Base-by-base conservation (phyloP, 1,284 basidiomycete genomes). In the Coniferiporia weirii region DNA sequence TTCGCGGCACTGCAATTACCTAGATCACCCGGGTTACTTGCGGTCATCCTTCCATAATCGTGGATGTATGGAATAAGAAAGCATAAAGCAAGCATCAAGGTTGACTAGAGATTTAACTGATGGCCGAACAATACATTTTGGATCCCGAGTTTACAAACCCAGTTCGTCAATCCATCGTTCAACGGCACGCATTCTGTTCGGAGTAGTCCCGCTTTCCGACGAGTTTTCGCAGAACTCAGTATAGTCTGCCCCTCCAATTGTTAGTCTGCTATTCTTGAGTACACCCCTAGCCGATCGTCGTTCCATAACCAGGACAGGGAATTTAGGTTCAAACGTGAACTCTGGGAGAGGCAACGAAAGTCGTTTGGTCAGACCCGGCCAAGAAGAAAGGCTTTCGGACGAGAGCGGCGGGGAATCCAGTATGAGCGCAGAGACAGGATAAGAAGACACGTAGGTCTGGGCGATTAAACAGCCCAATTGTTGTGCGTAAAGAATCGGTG, bases 391-490 rank as follows among this genome's bases (percentile, higher is more conserved):
- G 20, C 70, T 68, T 13, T 66, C 66, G 61, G 79, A 80, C 15
- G 75, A 74, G 35, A 74, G 61, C 2, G 82, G 81, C 17, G 85
- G 85, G 34, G 80, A 78, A 43, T 86, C 76, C 27, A 89, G 73
- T 46, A 86, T 76, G 47, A 89, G 72, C 0, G 78, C 86, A 9
- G 75, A 75, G 1, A 83, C 84, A 1, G 84, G 83, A 65, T 85
- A 71, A 36, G 83, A 85, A 7, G 82, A 85, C 57, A 89, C 79
- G 67, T 85, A 88, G 12, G 81, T 76, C 67, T 89, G 84, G 9
- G 82, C 79, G 55, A 89, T 78, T 50, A 88, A 72, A 53, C 79
- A 77, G 12, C 76, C 76, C 0, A 72, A 67, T 0, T 75, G 76
- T 8, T 77, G 75, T 1, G 85, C 79, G 62, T 88, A 73, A 46